These are phyloP conservation scores for Clarkia xantiana DNA, from an alignment of 345 rosid genomes.

Conservation along the genomic window DNA sequence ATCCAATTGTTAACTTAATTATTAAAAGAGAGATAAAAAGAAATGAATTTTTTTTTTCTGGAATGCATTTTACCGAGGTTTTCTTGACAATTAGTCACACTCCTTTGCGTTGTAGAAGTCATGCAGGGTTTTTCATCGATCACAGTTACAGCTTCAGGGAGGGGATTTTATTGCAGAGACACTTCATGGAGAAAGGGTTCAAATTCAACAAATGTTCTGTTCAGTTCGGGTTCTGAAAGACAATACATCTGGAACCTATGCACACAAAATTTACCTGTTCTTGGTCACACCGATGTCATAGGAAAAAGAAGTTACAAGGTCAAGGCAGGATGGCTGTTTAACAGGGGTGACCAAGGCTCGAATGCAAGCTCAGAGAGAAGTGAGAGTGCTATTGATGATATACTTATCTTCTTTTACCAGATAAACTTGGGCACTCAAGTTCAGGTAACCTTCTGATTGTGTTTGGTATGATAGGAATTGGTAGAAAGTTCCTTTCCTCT, in stretches of 20 bases:
- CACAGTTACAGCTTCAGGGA: constrained; percentile 29
- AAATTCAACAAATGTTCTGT: constrained; percentile 16
- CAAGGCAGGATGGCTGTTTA: constrained; percentile 80
- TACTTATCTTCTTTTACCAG: constrained; percentile 79
- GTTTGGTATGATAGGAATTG: too few relatives aligned
- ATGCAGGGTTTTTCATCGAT: constrained; percentile 37
- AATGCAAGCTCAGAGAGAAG: constrained; percentile 63
- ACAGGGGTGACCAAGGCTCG: constrained; percentile 37
- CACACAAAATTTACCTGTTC: constrained; percentile 16
- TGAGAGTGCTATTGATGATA: constrained; percentile 84
- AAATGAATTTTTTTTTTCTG: too few relatives aligned
- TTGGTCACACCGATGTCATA: constrained; percentile 12
- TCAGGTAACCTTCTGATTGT: too few relatives aligned
- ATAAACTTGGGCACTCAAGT: constrained; percentile 78
- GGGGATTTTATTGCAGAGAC: constrained; percentile 23
- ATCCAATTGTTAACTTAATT: too few relatives aligned
- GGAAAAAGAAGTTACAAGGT: constrained; percentile 32
- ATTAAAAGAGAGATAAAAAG: too few relatives aligned
- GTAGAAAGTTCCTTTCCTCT: too few relatives aligned
- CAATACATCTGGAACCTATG: constrained; percentile 19
- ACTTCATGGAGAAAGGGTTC: constrained; percentile 23
- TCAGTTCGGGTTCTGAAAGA: constrained; percentile 16
- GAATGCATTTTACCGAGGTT: too few relatives aligned
- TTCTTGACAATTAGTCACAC: constrained; percentile 10
- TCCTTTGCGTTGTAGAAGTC: constrained; percentile 20